phyloP scores from a whole-genome alignment of 2,329 filamentous ascomycete species.

The Eurotiales sp. region DNA sequence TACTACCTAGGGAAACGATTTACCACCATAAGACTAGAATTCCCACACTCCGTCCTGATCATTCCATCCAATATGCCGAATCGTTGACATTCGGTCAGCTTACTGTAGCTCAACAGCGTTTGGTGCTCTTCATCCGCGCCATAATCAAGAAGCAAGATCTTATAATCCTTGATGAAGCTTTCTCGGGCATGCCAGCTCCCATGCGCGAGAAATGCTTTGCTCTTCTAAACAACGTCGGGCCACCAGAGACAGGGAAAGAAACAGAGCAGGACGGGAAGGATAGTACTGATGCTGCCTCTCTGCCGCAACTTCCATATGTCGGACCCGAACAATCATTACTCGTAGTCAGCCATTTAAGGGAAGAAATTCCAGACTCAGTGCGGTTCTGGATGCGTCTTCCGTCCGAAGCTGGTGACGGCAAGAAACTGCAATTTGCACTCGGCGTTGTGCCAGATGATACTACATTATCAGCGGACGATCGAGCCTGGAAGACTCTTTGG shows the following conservation, averaged over 20 bases:
- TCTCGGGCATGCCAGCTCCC: conserved; percentile 76
- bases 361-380: conserved; percentile 82
- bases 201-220: conserved; percentile 82
- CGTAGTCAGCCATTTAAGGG: conserved; percentile 86
- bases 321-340: conserved; percentile 67
- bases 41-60: not conserved
- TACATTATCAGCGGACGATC: conserved; percentile 17
- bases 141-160: conserved; percentile 77
- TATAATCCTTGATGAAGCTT: conserved; percentile 82
- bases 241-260: not conserved
- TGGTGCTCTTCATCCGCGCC: conserved; percentile 78
- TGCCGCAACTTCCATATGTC: conserved; percentile 5
- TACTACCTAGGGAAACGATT: not conserved
- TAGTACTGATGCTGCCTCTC: not conserved
- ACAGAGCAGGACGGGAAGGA: not conserved
- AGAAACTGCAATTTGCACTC: conserved; percentile 29
- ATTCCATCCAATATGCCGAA: conserved; percentile 63
- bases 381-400: conserved; percentile 84
- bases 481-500: conserved; percentile 30
- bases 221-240: conserved; percentile 62
- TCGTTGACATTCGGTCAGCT: conserved; percentile 69
- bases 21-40: not conserved
- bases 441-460: conserved; percentile 23
- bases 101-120: conserved; percentile 58
- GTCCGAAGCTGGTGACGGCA: conserved; percentile 22